Evolutionary conservation across 2,329 filamentous ascomycete species (phyloP).

Genomic region (Aspergillus jensenii): DNA sequence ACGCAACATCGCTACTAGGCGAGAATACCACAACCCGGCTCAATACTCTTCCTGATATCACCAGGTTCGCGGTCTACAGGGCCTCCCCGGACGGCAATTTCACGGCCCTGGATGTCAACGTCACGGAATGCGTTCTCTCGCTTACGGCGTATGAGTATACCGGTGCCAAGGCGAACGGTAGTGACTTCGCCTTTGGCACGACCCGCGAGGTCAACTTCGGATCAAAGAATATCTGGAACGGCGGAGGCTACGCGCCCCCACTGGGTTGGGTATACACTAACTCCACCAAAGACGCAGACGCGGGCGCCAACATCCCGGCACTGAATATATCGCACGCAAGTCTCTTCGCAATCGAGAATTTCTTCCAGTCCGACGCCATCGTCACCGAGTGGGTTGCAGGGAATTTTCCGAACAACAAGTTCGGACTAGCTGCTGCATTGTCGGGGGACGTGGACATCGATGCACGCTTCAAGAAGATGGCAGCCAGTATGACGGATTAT

Average conservation of each 20-base stretch:
- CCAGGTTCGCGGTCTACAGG: slow-evolving; percentile 14
- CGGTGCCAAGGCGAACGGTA: slow-evolving; percentile 12
- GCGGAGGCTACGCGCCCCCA: neutral
- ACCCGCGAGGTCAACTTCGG: slow-evolving; percentile 13
- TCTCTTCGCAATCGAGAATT: no score
- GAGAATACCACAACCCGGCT: neutral
- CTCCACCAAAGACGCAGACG: no score
- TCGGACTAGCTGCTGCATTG: no score
- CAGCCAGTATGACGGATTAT: slow-evolving; percentile 14
- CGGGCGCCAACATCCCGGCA: no score
- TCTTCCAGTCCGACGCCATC: no score
- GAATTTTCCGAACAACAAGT: no score
- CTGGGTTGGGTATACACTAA: no score
- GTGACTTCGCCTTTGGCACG: slow-evolving; percentile 9
- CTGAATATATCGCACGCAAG: no score
- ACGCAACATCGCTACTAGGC: slow-evolving; percentile 1
- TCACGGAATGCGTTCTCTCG: slow-evolving; percentile 16
- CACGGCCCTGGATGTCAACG: slow-evolving; percentile 2
- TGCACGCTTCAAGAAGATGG: slow-evolving; percentile 15
- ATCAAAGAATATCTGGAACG: slow-evolving; percentile 9
- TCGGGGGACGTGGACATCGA: slow-evolving; percentile 7
- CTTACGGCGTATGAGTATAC: slow-evolving; percentile 14
- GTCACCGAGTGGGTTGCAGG: no score
- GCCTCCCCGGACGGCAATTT: slow-evolving; percentile 10
- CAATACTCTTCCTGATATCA: slow-evolving; percentile 13